A percentile compares a stretch with the other conserved stretches of the same genome.
Evolutionary conservation across 805 yeast species (phyloP).

Genomic region (Tetrapisispora arboricola): DNA sequence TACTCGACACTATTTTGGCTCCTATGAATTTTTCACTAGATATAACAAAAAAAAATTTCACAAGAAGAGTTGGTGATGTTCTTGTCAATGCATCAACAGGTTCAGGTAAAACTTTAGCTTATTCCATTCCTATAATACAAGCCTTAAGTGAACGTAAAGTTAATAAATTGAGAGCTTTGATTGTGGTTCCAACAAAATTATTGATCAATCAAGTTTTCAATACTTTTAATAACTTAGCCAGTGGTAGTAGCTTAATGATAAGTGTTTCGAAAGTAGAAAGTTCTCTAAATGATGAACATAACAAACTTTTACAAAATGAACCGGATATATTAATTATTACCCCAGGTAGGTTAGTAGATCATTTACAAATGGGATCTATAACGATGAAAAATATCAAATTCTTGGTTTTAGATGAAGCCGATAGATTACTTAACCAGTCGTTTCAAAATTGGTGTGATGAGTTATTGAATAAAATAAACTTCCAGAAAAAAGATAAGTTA

Average conservation of each 20-base stretch:
- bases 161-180: conserved; percentile 62
- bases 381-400: conserved; percentile 45
- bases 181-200: conserved; percentile 86
- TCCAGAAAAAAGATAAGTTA: conserved; percentile 25
- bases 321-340: conserved; percentile 67
- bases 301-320: conserved; percentile 33
- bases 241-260: conserved; percentile 49
- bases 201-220: conserved; percentile 70
- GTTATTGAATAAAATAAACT: conserved; percentile 34
- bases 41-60: conserved; percentile 30
- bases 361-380: conserved; percentile 36
- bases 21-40: conserved; percentile 15
- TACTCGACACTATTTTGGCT: conserved; percentile 22
- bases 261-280: conserved; percentile 51
- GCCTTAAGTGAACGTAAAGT: conserved; percentile 51
- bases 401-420: conserved; percentile 75
- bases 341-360: conserved; percentile 80
- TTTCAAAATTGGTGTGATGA: conserved; percentile 85
- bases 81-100: conserved; percentile 93
- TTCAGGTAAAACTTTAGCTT: conserved; percentile 90
- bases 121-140: conserved; percentile 74
- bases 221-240: conserved; percentile 48
- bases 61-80: conserved; percentile 60
- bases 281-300: conserved; percentile 52
- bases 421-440: conserved; percentile 69